These are phyloP conservation scores for Pilasporangium apinafurcum DNA, from an alignment of 352 stramenopile genomes.

Conservation along the genomic window DNA sequence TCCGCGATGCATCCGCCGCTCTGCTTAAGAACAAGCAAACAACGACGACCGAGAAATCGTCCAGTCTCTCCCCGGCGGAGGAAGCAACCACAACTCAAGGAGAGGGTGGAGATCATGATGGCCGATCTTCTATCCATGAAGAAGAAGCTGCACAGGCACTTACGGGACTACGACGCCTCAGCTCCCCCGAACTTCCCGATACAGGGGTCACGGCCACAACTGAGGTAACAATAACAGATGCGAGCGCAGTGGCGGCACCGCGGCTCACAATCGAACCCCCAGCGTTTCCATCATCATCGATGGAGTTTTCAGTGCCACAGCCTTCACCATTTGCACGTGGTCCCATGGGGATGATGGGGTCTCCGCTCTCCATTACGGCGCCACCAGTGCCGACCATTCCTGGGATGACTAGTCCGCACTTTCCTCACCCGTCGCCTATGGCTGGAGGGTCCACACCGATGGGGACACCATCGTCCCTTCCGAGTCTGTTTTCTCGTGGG, in stretches of 20 bases:
- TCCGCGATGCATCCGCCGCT: slow-evolving; percentile 30
- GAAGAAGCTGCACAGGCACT: slow-evolving; percentile 64
- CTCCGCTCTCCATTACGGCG: slow-evolving; percentile 42
- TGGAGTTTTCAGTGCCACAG: slow-evolving; percentile 3
- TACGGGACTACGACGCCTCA: slow-evolving; percentile 46
- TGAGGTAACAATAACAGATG: neutral
- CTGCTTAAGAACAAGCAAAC: slow-evolving; percentile 7
- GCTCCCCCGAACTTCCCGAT: neutral
- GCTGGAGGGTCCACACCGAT: slow-evolving; percentile 12
- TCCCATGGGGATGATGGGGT: too few relatives aligned
- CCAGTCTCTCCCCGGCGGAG: too few relatives aligned
- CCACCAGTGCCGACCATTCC: slow-evolving; percentile 14
- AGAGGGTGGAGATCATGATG: slow-evolving; percentile 8
- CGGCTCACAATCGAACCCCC: slow-evolving; percentile 2
- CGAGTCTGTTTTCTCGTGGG: slow-evolving; percentile 40
- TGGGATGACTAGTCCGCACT: slow-evolving; percentile 19
- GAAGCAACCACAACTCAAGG: slow-evolving; percentile 3
- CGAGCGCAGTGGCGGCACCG: neutral
- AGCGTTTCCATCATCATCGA: slow-evolving; percentile 6
- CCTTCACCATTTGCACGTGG: too few relatives aligned
- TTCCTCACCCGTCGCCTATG: slow-evolving; percentile 30
- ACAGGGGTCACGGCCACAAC: slow-evolving; percentile 3
- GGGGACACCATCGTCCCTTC: slow-evolving; percentile 26
- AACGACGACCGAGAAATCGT: neutral
- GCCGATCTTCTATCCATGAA: slow-evolving; percentile 37